phyloP scores from a whole-genome alignment of 129 eudicot species.

The Scalesia atractyloides region DNA sequence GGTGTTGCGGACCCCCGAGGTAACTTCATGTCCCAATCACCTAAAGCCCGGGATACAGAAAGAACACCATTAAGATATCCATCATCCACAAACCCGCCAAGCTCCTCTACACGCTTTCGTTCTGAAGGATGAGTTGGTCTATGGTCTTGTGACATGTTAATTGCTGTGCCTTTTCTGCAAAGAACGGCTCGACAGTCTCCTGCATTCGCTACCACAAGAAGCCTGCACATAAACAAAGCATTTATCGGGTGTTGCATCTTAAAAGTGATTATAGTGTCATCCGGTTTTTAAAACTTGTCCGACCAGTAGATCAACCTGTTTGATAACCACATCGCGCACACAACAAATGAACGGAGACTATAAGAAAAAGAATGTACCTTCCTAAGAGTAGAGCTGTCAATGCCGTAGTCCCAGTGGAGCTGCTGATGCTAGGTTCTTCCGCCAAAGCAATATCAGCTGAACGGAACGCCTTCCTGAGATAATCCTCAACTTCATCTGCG shows the following conservation, averaged over 20 bases:
- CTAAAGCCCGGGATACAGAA: conserved; percentile 63
- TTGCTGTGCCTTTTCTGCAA: conserved; percentile 66
- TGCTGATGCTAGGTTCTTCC: conserved; percentile 57
- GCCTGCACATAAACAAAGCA: conserved; percentile 40
- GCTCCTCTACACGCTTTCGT: conserved; percentile 51
- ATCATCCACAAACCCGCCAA: conserved; percentile 66
- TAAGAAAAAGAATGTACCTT: conserved; percentile 35
- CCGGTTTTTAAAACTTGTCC: not conserved
- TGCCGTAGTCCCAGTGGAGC: conserved; percentile 81
- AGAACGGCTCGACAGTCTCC: conserved; percentile 83
- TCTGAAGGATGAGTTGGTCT: conserved; percentile 53
- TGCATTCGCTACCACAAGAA: conserved; percentile 68
- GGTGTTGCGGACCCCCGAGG: conserved; percentile 68
- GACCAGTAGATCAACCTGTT: too few species aligned
- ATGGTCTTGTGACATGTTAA: conserved; percentile 74
- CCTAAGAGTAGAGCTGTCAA: conserved; percentile 73
- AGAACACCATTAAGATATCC: conserved; percentile 70
- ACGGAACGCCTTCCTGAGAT: conserved; percentile 56
- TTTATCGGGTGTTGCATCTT: not conserved
- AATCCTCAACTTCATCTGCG: conserved; percentile 59
- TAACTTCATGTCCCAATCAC: conserved; percentile 82
- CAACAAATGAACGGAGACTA: not conserved
- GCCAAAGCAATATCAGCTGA: conserved; percentile 72
- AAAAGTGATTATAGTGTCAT: not conserved
- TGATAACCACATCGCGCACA: not conserved